Evolutionary conservation across 805 yeast genomes (phyloP).

Genomic region (Schwanniomyces polymorphus): DNA sequence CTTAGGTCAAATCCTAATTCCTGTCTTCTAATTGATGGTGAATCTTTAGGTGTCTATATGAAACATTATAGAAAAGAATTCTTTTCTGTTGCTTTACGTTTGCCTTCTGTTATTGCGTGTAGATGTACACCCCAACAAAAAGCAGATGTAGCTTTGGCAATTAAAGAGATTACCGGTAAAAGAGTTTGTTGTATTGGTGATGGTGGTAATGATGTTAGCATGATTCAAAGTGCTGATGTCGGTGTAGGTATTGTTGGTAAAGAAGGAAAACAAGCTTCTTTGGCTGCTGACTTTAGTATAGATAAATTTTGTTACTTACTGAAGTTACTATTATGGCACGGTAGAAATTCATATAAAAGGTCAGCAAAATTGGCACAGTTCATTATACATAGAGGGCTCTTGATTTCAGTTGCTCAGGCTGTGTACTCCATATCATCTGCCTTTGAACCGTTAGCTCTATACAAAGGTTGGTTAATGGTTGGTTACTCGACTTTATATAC

Average conservation of each 20-base stretch:
- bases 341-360: constrained; percentile 93
- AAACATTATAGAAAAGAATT: constrained; percentile 67
- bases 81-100: constrained; percentile 68
- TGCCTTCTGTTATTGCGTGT: constrained; percentile 97
- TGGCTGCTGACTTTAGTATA: constrained; percentile 95
- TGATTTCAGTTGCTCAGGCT: constrained; percentile 93
- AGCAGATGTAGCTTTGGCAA: constrained; percentile 87
- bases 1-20: constrained; percentile 60
- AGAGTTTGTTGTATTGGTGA: constrained; percentile 98
- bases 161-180: constrained; percentile 76
- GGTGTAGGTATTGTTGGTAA: constrained; percentile 99
- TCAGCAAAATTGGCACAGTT: constrained; percentile 95
- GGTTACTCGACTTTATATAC: constrained; percentile 97
- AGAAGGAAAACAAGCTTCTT: constrained; percentile 95
- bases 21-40: constrained; percentile 91
- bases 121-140: constrained; percentile 99
- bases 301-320: constrained; percentile 89
- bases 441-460: constrained; percentile 91
- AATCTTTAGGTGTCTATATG: constrained; percentile 72
- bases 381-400: constrained; percentile 92
- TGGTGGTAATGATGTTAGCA: constrained; percentile 98
- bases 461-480: constrained; percentile 97
- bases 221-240: constrained; percentile 98
- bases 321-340: constrained; percentile 92
- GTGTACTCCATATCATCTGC: constrained; percentile 82